Percentiles rank a stretch among this genome's conserved stretches.
These are phyloP conservation scores for Butyriboletus loyo DNA, from an alignment of 768 basidiomycete genomes.

Conservation along the genomic window DNA sequence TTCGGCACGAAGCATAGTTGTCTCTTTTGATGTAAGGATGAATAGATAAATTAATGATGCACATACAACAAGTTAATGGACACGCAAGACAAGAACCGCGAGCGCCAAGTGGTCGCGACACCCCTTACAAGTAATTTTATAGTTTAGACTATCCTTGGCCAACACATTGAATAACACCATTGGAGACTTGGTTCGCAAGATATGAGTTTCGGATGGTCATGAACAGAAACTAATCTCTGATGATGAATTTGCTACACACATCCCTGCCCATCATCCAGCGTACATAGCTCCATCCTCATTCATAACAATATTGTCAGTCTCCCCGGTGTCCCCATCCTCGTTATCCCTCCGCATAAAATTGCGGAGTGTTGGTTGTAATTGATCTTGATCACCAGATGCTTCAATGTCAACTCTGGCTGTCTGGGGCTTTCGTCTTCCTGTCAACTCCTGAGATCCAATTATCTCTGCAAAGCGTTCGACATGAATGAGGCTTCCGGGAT, in stretches of 20 bases:
- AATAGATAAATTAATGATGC: slow-evolving; percentile 9
- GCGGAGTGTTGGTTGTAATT: slow-evolving; percentile 42
- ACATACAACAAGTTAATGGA: neutral
- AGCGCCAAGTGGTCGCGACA: neutral
- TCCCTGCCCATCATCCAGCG: slow-evolving; percentile 23
- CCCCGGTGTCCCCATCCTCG: slow-evolving; percentile 21
- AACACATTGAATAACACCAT: neutral
- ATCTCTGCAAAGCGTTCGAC: slow-evolving; percentile 42
- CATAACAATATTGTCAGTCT: slow-evolving; percentile 41
- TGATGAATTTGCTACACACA: neutral
- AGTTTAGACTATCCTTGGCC: neutral
- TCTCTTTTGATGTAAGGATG: neutral
- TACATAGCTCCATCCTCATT: slow-evolving; percentile 65
- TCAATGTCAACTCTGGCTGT: slow-evolving; percentile 27
- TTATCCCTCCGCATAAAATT: slow-evolving; percentile 41
- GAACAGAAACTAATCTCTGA: neutral
- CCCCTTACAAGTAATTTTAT: neutral
- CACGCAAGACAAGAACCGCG: neutral
- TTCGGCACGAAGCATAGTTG: neutral
- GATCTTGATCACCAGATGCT: slow-evolving; percentile 15
- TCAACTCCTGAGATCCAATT: slow-evolving; percentile 51
- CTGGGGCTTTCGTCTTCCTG: slow-evolving; percentile 41
- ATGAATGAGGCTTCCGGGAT: neutral
- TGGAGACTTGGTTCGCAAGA: no score
- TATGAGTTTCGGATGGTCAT: neutral